These are phyloP conservation scores for Xylariaceae sp. DNA, from an alignment of 2,329 filamentous ascomycete genomes.

Conservation along the genomic window DNA sequence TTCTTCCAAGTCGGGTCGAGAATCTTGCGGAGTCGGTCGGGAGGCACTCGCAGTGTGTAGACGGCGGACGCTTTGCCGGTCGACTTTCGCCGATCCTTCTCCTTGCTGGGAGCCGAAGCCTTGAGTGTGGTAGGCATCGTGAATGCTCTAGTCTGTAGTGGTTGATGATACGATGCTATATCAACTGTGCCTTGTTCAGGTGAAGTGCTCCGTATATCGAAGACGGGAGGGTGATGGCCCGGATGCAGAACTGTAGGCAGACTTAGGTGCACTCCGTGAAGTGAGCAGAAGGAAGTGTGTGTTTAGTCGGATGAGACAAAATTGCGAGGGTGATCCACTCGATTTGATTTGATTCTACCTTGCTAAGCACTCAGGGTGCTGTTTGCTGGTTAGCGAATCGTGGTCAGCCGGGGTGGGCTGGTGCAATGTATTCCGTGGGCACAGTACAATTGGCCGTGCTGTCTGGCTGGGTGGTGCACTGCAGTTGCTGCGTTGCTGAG, in stretches of 20 bases:
- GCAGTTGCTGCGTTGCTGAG: not conserved
- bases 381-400: slow-evolving; percentile 16
- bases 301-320: slow-evolving; percentile 23
- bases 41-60: slow-evolving; percentile 49
- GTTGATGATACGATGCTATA: slow-evolving; percentile 16
- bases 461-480: slow-evolving; percentile 8
- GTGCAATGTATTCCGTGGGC: slow-evolving; percentile 4
- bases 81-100: slow-evolving; percentile 44
- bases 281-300: slow-evolving; percentile 8
- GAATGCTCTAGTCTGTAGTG: slow-evolving; percentile 8
- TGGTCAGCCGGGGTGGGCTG: slow-evolving; percentile 13
- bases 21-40: slow-evolving; percentile 47
- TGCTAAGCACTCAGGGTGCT: slow-evolving; percentile 11
- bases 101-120: slow-evolving; percentile 35
- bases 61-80: slow-evolving; percentile 35
- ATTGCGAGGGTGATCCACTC: slow-evolving; percentile 26
- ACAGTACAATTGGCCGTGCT: slow-evolving; percentile 7
- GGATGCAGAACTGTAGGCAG: slow-evolving; percentile 3
- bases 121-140: slow-evolving; percentile 37
- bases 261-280: slow-evolving; percentile 12
- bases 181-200: slow-evolving; percentile 13
- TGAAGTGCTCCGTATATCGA: slow-evolving; percentile 7
- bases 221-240: slow-evolving; percentile 15
- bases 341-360: slow-evolving; percentile 19
- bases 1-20: slow-evolving; percentile 40